Percentiles rank a stretch among this genome's conserved stretches.
phyloP scores from a whole-genome alignment of 495 filamentous ascomycete species.

The Aspergillus egyptiacus region DNA sequence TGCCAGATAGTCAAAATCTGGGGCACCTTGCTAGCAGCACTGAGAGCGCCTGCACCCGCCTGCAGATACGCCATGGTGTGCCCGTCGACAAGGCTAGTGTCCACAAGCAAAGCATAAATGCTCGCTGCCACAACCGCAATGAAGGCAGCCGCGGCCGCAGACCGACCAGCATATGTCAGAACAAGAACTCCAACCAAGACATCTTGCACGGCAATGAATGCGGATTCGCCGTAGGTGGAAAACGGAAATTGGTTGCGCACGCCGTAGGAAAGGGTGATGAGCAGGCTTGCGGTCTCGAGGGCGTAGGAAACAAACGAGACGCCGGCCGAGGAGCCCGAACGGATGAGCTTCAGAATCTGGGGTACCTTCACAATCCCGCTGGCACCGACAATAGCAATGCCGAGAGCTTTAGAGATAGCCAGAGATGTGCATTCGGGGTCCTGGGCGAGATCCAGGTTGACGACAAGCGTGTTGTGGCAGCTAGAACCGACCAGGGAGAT shows the following conservation, averaged over 20 bases:
- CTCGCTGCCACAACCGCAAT: conserved; percentile 65
- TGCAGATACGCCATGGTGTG: conserved; percentile 69
- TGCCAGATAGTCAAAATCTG: conserved; percentile 82
- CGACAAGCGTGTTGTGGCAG: conserved; percentile 79
- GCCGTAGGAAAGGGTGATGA: conserved; percentile 87
- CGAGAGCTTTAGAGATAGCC: conserved; percentile 83
- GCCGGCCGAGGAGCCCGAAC: conserved; percentile 70
- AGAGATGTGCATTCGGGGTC: conserved; percentile 72
- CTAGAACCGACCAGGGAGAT: conserved; percentile 69
- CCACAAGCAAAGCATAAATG: conserved; percentile 62
- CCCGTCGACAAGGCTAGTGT: conserved; percentile 59
- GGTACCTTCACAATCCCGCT: conserved; percentile 91
- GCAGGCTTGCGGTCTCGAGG: conserved; percentile 78
- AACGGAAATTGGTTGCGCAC: conserved; percentile 85
- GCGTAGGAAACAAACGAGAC: conserved; percentile 85
- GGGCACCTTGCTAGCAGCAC: conserved; percentile 83
- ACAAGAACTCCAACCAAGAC: conserved; percentile 79
- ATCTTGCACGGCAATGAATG: conserved; percentile 86
- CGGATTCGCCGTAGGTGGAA: conserved; percentile 92
- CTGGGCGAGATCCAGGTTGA: conserved; percentile 68
- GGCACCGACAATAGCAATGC: conserved; percentile 83
- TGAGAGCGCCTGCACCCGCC: conserved; percentile 74
- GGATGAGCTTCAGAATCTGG: conserved; percentile 84
- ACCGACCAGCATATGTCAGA: conserved; percentile 65
- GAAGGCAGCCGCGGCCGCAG: conserved; percentile 60